A percentile compares a stretch with the other conserved stretches of the same genome.
Conservation (phyloP, 768 basidiomycete genomes). For the Lactifluus hygrophoroides region DNA sequence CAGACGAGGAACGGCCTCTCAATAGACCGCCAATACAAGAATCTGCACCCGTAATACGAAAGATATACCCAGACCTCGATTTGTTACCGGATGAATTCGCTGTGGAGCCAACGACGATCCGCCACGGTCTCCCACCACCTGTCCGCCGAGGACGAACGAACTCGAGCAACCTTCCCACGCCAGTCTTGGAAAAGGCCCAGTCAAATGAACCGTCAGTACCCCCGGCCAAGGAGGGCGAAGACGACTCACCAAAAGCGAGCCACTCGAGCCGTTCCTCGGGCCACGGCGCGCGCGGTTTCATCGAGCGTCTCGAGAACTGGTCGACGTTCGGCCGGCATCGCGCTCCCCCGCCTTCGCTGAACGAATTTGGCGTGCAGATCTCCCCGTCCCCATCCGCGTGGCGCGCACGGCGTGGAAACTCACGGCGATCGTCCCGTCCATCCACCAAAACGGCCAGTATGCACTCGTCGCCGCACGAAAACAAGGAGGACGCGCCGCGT, state of each 20-base stretch:
- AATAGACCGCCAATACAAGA: neutral
- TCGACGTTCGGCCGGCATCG: conserved; percentile 30
- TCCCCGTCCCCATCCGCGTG: conserved; percentile 19
- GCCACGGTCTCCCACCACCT: conserved; percentile 12
- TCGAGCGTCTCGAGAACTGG: conserved; percentile 26
- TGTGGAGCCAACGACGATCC: neutral
- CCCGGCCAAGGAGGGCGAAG: neutral
- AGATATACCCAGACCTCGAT: conserved; percentile 35
- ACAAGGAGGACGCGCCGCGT: conserved; percentile 11
- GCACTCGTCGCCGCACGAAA: conserved; percentile 27
- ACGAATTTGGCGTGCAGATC: conserved; percentile 14
- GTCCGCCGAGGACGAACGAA: conserved; percentile 3
- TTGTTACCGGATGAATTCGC: conserved; percentile 26
- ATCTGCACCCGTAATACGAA: conserved; percentile 22
- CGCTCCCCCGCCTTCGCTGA: conserved; percentile 17
- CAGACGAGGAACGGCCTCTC: neutral
- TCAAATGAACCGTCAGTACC: neutral
- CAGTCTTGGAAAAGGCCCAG: neutral
- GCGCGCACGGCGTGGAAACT: conserved; percentile 12
- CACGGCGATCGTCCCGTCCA: conserved; percentile 20
- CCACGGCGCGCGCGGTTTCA: conserved; percentile 1
- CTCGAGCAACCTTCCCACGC: neutral
- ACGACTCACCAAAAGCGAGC: conserved; percentile 5
- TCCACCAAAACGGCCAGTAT: conserved; percentile 23
- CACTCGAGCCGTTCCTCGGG: conserved; percentile 1